These are phyloP conservation scores for Blastobotrys parvus DNA, from an alignment of 805 yeast genomes.

Conservation along the genomic window DNA sequence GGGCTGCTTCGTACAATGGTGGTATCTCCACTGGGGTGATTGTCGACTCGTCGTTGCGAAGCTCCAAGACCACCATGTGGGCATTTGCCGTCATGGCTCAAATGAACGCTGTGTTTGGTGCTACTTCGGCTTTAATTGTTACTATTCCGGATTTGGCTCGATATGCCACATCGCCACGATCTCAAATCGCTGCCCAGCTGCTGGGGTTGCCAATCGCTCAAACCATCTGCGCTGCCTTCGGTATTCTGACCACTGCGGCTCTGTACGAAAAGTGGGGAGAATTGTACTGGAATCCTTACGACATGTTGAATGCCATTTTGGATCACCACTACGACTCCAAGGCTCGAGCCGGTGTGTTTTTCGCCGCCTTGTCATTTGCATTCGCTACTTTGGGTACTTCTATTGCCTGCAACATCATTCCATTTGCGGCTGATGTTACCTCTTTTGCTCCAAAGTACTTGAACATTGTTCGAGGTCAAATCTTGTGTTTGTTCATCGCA, in stretches of 20 bases:
- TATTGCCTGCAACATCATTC: constrained; percentile 37
- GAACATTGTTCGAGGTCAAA: constrained; percentile 47
- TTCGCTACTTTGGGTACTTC: constrained; percentile 25
- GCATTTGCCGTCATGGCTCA: constrained; percentile 5
- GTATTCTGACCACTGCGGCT: constrained; percentile 40
- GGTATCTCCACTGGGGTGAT: constrained; percentile 36
- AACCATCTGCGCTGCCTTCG: constrained; percentile 26
- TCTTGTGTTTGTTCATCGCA: constrained; percentile 9
- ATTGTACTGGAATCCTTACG: constrained; percentile 41
- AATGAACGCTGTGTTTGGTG: constrained; percentile 15
- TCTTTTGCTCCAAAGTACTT: constrained; percentile 50
- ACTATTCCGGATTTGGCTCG: constrained; percentile 16
- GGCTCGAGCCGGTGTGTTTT: constrained; percentile 30
- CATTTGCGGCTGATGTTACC: constrained; percentile 37
- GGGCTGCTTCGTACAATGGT: constrained; percentile 71
- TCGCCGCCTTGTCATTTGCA: constrained; percentile 15
- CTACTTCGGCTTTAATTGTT: constrained; percentile 13
- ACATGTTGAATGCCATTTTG: constrained; percentile 35
- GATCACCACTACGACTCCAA: constrained; percentile 31
- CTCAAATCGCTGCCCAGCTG: constrained; percentile 12
- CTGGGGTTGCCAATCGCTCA: constrained; percentile 13
- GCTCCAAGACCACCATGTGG: background rate
- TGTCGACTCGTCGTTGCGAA: constrained; percentile 1
- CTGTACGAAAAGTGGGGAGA: constrained; percentile 35
- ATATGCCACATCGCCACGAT: constrained; percentile 8